Conservation (phyloP, 257 asterid species). For the Echium plantagineum region DNA sequence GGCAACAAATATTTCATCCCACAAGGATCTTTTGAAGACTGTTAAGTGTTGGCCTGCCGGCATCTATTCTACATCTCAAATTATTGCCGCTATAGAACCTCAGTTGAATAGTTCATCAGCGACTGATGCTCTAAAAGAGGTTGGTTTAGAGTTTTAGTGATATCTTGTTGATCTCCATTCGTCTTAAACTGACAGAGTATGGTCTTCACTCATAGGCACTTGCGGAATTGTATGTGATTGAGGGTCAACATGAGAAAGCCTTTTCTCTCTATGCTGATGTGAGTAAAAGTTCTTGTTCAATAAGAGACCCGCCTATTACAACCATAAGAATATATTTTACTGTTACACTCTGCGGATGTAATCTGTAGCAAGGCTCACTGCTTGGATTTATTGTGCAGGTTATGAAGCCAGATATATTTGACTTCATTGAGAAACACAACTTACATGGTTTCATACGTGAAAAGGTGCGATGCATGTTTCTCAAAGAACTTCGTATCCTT, state of each 20-base stretch:
- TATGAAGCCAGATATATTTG: conserved; percentile 77
- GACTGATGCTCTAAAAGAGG: conserved; percentile 84
- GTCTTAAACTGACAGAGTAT: conserved; percentile 10
- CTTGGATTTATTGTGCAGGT: conserved; percentile 48
- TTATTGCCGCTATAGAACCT: conserved; percentile 91
- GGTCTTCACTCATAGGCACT: conserved; percentile 45
- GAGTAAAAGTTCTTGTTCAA: conserved; percentile 21
- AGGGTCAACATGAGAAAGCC: conserved; percentile 86
- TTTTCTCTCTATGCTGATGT: conserved; percentile 91
- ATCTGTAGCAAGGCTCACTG: conserved; percentile 4
- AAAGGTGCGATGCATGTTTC: conserved; percentile 42
- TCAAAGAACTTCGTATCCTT: not conserved
- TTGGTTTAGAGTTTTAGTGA: conserved; percentile 19
- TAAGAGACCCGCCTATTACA: not conserved
- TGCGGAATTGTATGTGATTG: conserved; percentile 79
- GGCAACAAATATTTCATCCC: conserved; percentile 82
- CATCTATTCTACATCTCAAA: conserved; percentile 70
- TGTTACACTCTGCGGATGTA: conserved; percentile 8
- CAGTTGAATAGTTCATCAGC: conserved; percentile 78
- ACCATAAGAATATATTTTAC: not conserved
- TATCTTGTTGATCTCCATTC: conserved; percentile 2
- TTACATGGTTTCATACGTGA: conserved; percentile 72
- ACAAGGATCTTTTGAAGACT: conserved; percentile 81
- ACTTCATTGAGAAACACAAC: conserved; percentile 86
- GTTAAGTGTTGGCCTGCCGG: conserved; percentile 80